Evolutionary conservation across 345 rosid genomes (phyloP).

Genomic region (Tarenaya hassleriana): DNA sequence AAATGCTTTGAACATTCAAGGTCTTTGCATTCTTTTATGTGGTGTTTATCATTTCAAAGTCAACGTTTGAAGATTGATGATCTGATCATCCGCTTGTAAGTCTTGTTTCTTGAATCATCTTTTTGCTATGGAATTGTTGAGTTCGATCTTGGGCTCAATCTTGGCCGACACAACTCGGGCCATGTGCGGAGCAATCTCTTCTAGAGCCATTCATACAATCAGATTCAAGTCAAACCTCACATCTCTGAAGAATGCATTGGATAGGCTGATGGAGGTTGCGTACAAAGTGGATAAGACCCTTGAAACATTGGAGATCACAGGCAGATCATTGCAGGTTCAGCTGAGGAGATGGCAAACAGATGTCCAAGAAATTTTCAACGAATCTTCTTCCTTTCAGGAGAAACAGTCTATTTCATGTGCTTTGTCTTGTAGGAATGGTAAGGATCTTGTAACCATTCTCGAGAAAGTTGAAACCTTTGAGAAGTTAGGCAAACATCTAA

Average conservation of each 20-base stretch:
- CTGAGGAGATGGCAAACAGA: conserved; percentile 26
- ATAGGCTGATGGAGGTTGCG: conserved; percentile 11
- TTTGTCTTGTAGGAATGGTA: conserved; percentile 16
- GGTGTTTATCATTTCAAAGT: not conserved
- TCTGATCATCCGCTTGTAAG: not conserved
- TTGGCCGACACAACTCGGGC: conserved; percentile 21
- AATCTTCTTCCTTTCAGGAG: conserved; percentile 18
- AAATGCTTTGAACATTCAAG: no score
- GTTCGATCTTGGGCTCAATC: conserved; percentile 19
- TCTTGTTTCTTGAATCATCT: not conserved
- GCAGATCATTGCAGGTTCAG: conserved; percentile 16
- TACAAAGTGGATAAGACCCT: conserved; percentile 18
- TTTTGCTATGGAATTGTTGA: conserved; percentile 24
- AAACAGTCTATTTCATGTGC: conserved; percentile 17
- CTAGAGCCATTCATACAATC: conserved; percentile 9
- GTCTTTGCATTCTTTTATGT: no score
- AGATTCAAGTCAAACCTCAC: conserved; percentile 28
- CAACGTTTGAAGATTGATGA: conserved; percentile 3
- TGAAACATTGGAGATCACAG: conserved; percentile 22
- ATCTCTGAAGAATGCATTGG: conserved; percentile 17
- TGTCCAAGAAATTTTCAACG: conserved; percentile 12
- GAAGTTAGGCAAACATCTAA: conserved; percentile 18
- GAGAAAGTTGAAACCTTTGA: conserved; percentile 20
- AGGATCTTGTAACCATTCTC: conserved; percentile 17
- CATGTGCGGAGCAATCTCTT: conserved; percentile 26